Base-by-base conservation (phyloP, 352 stramenopile species). In the Globisporangium cederbergense region DNA sequence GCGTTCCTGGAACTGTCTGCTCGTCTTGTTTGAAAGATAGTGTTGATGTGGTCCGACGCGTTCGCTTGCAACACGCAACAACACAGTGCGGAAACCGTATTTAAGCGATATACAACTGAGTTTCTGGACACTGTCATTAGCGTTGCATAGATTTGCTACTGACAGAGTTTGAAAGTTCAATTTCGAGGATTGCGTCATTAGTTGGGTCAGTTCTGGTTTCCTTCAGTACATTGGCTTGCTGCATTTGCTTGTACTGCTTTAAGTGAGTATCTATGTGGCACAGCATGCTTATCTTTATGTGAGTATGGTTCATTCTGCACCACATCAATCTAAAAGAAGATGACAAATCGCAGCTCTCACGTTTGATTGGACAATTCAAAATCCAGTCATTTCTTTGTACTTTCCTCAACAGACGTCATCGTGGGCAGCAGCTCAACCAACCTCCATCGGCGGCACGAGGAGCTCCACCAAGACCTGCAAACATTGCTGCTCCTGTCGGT, bases 331-430 rank as follows among this genome's bases (percentile, higher is more conserved):
- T 40, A 40, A 40, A 40, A 60, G 51, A 60, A 60, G 38, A 38
- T 60, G 55, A 60, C 55, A 60, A 25, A 51, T 16, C 40, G 16
- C 10, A 25, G 46, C 0, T 3, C 2, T 25, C 0, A 13, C 20
- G 10, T n/a, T 4, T 60, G 55, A 60, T 60, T 60, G 55, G 55
- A 0, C 16, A n/a, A 42, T 11, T n/a, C 36, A 30, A 46, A 51
- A 7, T 32, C 46, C 22, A 63, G 43, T 63, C 45, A 55, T 13
- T 5, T 56, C n/a, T 53, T 42, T 63, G 58, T 45, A 32, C 46
- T 45, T 42, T 32, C 46, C 34, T 20, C 54, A 60, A 53, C 60
- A 60, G 46, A 50, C 60, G 47, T 55, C 38, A 38, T 40, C 13
- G 34, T 13, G 45, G 34, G 25, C 25, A 28, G 25, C 25, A 28